These are phyloP conservation scores for Kazachstania sp. DNA, from an alignment of 1,139 yeast genomes.

Conservation along the genomic window DNA sequence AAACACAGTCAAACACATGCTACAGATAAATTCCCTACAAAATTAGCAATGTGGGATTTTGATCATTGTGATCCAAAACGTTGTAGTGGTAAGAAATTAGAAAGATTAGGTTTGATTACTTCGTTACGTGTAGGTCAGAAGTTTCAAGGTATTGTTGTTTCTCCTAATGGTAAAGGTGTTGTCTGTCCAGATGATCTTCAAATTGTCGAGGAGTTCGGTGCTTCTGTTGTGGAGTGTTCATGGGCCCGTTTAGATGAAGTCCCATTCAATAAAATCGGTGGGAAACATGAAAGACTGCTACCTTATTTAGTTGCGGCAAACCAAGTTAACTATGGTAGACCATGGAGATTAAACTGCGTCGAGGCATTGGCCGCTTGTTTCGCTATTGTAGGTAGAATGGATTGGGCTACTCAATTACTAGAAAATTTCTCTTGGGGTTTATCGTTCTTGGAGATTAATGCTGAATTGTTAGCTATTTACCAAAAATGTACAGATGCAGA, in stretches of 20 bases:
- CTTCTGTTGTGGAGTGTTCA: conserved; percentile 96
- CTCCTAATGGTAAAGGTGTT: conserved; percentile 86
- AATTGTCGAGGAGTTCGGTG: conserved; percentile 72
- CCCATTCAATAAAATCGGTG: conserved; percentile 91
- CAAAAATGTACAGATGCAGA: conserved; percentile 74
- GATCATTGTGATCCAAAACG: conserved; percentile 98
- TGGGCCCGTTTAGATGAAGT: conserved; percentile 96
- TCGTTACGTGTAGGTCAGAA: conserved; percentile 82
- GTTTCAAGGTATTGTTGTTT: conserved; percentile 80
- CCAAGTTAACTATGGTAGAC: conserved; percentile 93
- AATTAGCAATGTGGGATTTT: conserved; percentile 89
- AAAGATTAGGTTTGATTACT: conserved; percentile 75
- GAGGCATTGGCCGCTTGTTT: conserved; percentile 97
- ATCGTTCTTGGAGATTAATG: conserved; percentile 72
- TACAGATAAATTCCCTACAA: conserved; percentile 48
- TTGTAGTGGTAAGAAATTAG: conserved; percentile 92
- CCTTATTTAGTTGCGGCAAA: conserved; percentile 95
- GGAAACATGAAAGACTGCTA: conserved; percentile 73
- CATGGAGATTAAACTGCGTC: conserved; percentile 93
- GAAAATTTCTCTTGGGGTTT: conserved; percentile 89
- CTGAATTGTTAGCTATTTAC: conserved; percentile 66
- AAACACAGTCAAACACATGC: conserved; percentile 34
- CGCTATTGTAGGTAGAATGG: conserved; percentile 84
- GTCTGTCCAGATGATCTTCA: conserved; percentile 85
- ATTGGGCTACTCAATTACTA: conserved; percentile 76